These are phyloP conservation scores for Lepiota brunneoincarnata DNA, from an alignment of 768 basidiomycete genomes.

Conservation along the genomic window DNA sequence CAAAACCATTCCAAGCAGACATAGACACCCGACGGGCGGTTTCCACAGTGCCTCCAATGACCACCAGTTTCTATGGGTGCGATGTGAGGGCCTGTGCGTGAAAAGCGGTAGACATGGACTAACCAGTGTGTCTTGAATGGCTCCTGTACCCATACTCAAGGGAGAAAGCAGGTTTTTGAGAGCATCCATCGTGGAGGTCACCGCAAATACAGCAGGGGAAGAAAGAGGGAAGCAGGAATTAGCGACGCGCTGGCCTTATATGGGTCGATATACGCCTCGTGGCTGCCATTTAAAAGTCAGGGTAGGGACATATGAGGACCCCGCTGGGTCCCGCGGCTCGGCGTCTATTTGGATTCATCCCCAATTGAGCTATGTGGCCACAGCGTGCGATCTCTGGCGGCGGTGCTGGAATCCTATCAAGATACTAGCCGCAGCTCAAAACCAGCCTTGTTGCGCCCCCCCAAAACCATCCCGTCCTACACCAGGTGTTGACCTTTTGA, in stretches of 20 bases:
- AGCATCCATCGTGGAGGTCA: slow-evolving; percentile 53
- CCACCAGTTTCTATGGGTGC: slow-evolving; percentile 71
- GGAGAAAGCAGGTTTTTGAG: slow-evolving; percentile 73
- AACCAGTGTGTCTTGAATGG: slow-evolving; percentile 80
- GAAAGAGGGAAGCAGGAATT: slow-evolving; percentile 22
- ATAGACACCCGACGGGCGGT: slow-evolving; percentile 78
- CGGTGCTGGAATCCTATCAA: slow-evolving; percentile 5
- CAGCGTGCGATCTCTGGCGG: slow-evolving; percentile 9
- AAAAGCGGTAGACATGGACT: slow-evolving; percentile 16
- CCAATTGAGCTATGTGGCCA: slow-evolving; percentile 3
- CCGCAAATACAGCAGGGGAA: slow-evolving; percentile 17
- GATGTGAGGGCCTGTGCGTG: slow-evolving; percentile 11
- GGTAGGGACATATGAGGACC: slow-evolving; percentile 27
- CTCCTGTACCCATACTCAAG: slow-evolving; percentile 59
- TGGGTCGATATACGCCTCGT: slow-evolving; percentile 40
- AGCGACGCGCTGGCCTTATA: slow-evolving; percentile 40
- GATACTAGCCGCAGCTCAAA: background rate
- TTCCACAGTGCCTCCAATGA: slow-evolving; percentile 87
- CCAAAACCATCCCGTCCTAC: too few species aligned
- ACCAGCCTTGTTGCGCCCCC: background rate
- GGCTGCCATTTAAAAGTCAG: slow-evolving; percentile 28
- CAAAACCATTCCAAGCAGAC: slow-evolving; percentile 87
- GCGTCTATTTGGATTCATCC: slow-evolving; percentile 5
- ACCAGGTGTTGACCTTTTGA: background rate
- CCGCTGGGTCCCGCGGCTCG: background rate